Evolutionary conservation across 495 filamentous ascomycete genomes (phyloP), one percentile per base, ranked within the genome.

Genomic region (Baudoinia panamericana): DNA sequence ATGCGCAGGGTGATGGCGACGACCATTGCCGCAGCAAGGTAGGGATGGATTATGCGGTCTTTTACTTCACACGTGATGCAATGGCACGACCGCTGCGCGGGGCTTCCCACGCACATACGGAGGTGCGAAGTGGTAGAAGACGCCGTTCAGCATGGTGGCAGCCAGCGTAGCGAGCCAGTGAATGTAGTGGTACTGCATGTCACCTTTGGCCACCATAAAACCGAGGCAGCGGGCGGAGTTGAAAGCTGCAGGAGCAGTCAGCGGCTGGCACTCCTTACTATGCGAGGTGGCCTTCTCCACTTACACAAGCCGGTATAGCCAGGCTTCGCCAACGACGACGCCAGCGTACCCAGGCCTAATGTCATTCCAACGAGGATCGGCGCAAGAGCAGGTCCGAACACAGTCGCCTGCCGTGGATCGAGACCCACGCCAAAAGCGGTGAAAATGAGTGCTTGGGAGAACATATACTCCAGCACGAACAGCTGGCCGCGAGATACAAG

Each of bases 191-290:
- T 35, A 49, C 27, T 41, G 32, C 21, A 42, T 36, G 13, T 36
- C 27, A 2, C 35, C 24, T 18, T 37, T 49, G 3, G 35, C 39
- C 2, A 37, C 45, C 41, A 48, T 46, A 9, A 48, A 22, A 10
- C 49, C 49, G 11, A 52, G 30, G 21, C 49, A 52, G n/a, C 49
- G 30, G 2, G 45, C 45, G 4, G 44, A 36, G 32, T 52, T 52
- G 35, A 52, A 46, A 6, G 35, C 35, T 45, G 18, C 7, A 24
- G 11, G 6, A 15, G 10, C 2, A 13, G n/a, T n/a, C n/a, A n/a
- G n/a, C n/a, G n/a, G n/a, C n/a, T n/a, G n/a, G n/a, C n/a, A n/a
- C n/a, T n/a, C n/a, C n/a, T n/a, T n/a, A n/a, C n/a, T n/a, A n/a
- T n/a, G n/a, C n/a, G n/a, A n/a, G n/a, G n/a, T n/a, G n/a, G n/a